These are phyloP conservation scores for Backusella sp. DNA, from an alignment of 192 early-diverging fungal species.

Conservation along the genomic window DNA sequence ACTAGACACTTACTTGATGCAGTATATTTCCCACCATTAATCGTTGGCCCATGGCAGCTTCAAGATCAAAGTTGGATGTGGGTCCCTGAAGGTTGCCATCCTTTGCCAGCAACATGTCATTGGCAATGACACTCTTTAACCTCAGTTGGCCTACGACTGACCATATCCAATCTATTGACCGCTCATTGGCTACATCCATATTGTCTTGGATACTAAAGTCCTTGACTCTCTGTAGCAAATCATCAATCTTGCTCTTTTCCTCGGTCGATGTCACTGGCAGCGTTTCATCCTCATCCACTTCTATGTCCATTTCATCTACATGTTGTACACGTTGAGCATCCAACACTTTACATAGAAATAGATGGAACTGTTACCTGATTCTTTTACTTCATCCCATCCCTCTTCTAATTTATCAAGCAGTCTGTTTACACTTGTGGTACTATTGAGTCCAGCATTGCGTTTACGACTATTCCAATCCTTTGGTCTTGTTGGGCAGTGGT, in stretches of 20 bases:
- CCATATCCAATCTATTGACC: conserved; percentile 47
- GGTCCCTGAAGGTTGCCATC: conserved; percentile 16
- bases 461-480: conserved; percentile 26
- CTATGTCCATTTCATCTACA: conserved; percentile 36
- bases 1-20: conserved; percentile 23
- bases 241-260: not conserved
- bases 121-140: conserved; percentile 33
- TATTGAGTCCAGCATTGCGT: conserved; percentile 25
- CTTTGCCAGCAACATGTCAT: conserved; percentile 23
- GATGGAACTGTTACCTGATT: conserved; percentile 9
- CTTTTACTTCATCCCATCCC: conserved; percentile 25
- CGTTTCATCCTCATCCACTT: conserved; percentile 19
- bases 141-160: conserved; percentile 31
- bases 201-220: not conserved
- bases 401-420: conserved; percentile 20
- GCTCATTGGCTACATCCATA: conserved; percentile 15
- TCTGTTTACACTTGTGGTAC: conserved; percentile 27
- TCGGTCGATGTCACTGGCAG: not conserved
- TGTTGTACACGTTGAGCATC: not conserved
- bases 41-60: conserved; percentile 42
- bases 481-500: conserved; percentile 29
- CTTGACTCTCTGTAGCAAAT: not conserved
- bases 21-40: conserved; percentile 49
- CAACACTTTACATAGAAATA: not conserved
- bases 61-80: conserved; percentile 14